Base-by-base conservation (phyloP, 2,329 filamentous ascomycete species). In the Monosporascus sp. region DNA sequence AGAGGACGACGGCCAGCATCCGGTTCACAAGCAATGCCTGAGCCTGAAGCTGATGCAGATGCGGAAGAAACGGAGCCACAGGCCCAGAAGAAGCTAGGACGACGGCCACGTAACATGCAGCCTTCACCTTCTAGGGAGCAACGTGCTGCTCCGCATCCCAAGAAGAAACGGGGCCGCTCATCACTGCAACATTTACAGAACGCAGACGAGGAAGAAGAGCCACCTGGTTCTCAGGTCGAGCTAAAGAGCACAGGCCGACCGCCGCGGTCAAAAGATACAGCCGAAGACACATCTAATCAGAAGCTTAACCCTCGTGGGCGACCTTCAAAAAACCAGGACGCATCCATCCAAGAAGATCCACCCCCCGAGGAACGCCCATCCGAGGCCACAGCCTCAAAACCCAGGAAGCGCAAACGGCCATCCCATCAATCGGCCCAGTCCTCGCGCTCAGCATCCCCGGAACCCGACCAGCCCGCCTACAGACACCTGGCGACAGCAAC, bases 401-500 rank as follows among this genome's bases (percentile, higher is more conserved):
- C 47, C 54, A 53, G 45, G 44, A 53, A 38, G 17, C 51, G 47
- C 17, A 55, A 51, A 41, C 57, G 50, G 20, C 50, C 55, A 34
- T 49, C 57, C n/a, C 49, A 36, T 8, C 56, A 60, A 38, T 49
- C 54, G 22, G 48, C 42, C 37, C 36, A 52, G 34, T 59, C 58
- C 41, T 62, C 64, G 17, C 57, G 58, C 22, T 65, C 64, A 5
- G 54, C 64, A 2, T 62, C 65, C 20, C 63, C 65, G 1, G 60
- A 47, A 24, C 53, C 59, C 24, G 57, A 63, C 25, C 58, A 60
- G 3, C 52, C 61, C 7, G 60, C 73, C 56, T 83, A 79, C 64
- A 74, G 75, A 45, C 77, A 81, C 59, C 69, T 86, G 48, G 72
- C 74, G 6, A 68, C 80, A 15, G 73, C 73, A 31, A 77, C 73